Evolutionary conservation across 2,329 filamentous ascomycete species (phyloP).

Genomic region (Fusarium heterosporum): DNA sequence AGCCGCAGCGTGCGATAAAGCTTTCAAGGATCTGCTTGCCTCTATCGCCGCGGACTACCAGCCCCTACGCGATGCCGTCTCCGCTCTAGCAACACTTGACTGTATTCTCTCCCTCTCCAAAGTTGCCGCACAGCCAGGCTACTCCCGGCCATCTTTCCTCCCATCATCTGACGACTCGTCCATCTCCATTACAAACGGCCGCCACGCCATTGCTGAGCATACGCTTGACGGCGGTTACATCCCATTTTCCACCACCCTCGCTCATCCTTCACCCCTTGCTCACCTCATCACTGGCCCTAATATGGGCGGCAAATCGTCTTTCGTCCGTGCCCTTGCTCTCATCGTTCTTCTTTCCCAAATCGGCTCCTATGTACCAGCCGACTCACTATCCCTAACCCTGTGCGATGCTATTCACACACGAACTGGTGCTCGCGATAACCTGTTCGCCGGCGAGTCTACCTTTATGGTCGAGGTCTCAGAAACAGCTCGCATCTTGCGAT

Average conservation of each 20-base stretch:
- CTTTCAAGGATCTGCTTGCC: constrained; percentile 77
- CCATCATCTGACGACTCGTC: constrained; percentile 71
- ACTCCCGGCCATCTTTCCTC: constrained; percentile 79
- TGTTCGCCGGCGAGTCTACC: constrained; percentile 92
- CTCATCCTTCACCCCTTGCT: constrained; percentile 73
- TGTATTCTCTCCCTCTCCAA: constrained; percentile 88
- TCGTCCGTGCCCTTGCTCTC: constrained; percentile 91
- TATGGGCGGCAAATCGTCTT: constrained; percentile 99
- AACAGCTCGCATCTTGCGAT: constrained; percentile 89
- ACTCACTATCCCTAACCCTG: constrained; percentile 78
- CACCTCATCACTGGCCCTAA: constrained; percentile 96
- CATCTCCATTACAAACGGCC: constrained; percentile 73
- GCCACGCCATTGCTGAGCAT: constrained; percentile 97
- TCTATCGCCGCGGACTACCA: constrained; percentile 89
- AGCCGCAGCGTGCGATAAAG: constrained; percentile 88
- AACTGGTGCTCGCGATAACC: constrained; percentile 96
- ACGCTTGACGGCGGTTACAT: constrained; percentile 88
- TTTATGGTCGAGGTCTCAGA: constrained; percentile 99
- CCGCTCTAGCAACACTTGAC: constrained; percentile 87
- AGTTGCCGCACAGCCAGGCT: constrained; percentile 87
- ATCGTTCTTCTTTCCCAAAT: constrained; percentile 95
- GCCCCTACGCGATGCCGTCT: constrained; percentile 86
- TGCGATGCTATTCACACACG: constrained; percentile 93
- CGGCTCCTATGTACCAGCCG: constrained; percentile 91
- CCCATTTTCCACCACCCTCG: constrained; percentile 83